These are phyloP conservation scores for Beta corolliflora DNA, from an alignment of 179 eudicot species.

Conservation along the genomic window DNA sequence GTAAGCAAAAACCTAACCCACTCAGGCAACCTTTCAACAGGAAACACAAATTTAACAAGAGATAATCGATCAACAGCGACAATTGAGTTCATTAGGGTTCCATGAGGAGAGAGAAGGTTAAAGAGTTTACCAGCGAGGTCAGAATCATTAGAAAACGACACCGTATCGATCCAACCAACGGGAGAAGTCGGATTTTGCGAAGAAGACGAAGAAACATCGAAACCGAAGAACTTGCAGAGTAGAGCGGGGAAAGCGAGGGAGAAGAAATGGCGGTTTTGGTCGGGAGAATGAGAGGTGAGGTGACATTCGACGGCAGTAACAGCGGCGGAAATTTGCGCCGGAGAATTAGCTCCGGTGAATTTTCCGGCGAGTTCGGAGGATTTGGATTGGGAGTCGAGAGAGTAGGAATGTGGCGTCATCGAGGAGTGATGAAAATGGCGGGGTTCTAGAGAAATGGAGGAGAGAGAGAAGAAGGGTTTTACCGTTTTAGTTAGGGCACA, in stretches of 20 bases:
- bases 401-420: conserved; percentile 61
- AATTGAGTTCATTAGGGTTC: conserved; percentile 64
- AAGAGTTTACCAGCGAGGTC: conserved; percentile 53
- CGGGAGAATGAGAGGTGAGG: conserved; percentile 60
- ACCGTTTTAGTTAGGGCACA: conserved; percentile 9
- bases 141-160: conserved; percentile 33
- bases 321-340: conserved; percentile 58
- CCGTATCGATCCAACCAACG: conserved; percentile 58
- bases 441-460: conserved; percentile 15
- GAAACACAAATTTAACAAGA: conserved; percentile 78
- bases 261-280: conserved; percentile 77
- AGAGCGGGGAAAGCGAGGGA: conserved; percentile 71
- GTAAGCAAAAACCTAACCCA: conserved; percentile 69
- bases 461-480: conserved; percentile 1
- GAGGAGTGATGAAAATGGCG: conserved; percentile 16
- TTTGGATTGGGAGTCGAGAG: conserved; percentile 64
- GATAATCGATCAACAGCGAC: conserved; percentile 69
- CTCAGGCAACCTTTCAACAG: conserved; percentile 77
- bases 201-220: conserved; percentile 52
- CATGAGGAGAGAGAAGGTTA: conserved; percentile 59
- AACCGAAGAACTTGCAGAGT: conserved; percentile 72
- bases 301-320: conserved; percentile 53
- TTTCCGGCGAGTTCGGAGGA: conserved; percentile 63
- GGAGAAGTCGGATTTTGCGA: conserved; percentile 34
- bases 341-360: conserved; percentile 52